Percentiles rank a stretch among this genome's conserved stretches.
Conservation (phyloP, 73 alveolate species). For the Vitrella brassicaformis region DNA sequence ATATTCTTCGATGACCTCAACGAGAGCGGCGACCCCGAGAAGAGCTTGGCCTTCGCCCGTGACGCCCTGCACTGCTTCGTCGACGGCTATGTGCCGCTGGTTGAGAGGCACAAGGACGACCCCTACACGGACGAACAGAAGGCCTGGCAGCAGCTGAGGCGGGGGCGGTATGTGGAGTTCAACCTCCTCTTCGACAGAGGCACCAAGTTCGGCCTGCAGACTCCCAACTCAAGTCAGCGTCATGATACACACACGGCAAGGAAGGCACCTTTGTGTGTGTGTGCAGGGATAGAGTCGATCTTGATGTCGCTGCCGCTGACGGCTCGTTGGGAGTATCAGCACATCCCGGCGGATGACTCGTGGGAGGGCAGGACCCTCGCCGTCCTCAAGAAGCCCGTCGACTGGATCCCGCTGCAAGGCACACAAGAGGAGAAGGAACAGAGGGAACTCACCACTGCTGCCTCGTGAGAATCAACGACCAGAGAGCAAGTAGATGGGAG, state of each 20-base stretch:
- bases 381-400: conserved; percentile 49
- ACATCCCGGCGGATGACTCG: conserved; percentile 29
- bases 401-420: conserved; percentile 29
- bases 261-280: no score
- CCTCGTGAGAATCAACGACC: no score
- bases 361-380: conserved; percentile 47
- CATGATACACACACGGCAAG: no score
- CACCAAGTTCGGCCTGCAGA: conserved; percentile 62
- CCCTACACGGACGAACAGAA: conserved; percentile 48
- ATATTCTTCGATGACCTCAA: conserved; percentile 61
- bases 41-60: conserved; percentile 15
- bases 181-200: conserved; percentile 69
- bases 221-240: no score
- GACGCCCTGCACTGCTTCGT: conserved; percentile 20
- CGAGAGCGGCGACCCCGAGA: conserved; percentile 35
- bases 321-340: conserved; percentile 56
- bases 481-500: no score
- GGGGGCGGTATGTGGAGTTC: conserved; percentile 69
- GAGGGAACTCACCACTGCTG: neutral
- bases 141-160: conserved; percentile 54
- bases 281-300: conserved; percentile 59
- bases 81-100: conserved; percentile 40
- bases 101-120: conserved; percentile 36
- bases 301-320: conserved; percentile 56
- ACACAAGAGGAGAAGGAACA: neutral